These are phyloP conservation scores for Aspergillus sp. DNA, from an alignment of 2,329 filamentous ascomycete species.

Conservation along the genomic window DNA sequence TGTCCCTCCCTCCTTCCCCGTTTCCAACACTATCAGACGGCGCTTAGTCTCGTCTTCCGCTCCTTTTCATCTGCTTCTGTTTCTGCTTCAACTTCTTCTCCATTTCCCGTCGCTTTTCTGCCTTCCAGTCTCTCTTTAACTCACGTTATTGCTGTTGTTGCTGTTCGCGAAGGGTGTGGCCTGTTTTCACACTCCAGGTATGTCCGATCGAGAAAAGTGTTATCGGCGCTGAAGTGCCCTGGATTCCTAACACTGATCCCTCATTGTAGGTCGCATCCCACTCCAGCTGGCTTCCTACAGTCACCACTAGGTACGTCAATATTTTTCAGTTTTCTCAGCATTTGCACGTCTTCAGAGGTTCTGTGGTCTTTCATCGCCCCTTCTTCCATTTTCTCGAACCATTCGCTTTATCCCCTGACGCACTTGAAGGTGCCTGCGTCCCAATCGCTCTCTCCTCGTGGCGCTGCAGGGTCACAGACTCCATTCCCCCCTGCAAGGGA, in stretches of 20 bases:
- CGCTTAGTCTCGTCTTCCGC: slow-evolving; percentile 6
- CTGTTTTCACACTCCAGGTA: slow-evolving; percentile 13
- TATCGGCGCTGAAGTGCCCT: slow-evolving; percentile 7
- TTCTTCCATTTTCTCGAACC: background rate
- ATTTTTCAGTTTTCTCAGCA: background rate
- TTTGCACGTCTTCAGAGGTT: background rate
- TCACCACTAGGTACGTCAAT: slow-evolving; percentile 11
- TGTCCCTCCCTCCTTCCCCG: background rate
- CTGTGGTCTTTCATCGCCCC: background rate
- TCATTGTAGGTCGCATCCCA: slow-evolving; percentile 11
- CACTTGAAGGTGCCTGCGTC: background rate
- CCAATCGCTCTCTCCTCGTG: slow-evolving; percentile 10
- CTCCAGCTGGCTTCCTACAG: background rate
- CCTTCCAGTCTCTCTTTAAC: slow-evolving; percentile 2
- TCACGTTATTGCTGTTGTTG: slow-evolving; percentile 16
- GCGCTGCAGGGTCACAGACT: slow-evolving; percentile 6
- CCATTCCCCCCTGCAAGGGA: slow-evolving; percentile 20
- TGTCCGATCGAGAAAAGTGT: background rate
- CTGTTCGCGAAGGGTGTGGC: slow-evolving; percentile 8
- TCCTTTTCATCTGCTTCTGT: slow-evolving; percentile 6
- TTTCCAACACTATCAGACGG: slow-evolving; percentile 3
- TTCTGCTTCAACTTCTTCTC: slow-evolving; percentile 7
- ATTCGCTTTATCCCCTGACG: background rate
- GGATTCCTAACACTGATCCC: slow-evolving; percentile 12
- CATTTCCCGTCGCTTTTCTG: slow-evolving; percentile 21